Conservation (phyloP, 345 rosid genomes). For the Firmiana major region DNA sequence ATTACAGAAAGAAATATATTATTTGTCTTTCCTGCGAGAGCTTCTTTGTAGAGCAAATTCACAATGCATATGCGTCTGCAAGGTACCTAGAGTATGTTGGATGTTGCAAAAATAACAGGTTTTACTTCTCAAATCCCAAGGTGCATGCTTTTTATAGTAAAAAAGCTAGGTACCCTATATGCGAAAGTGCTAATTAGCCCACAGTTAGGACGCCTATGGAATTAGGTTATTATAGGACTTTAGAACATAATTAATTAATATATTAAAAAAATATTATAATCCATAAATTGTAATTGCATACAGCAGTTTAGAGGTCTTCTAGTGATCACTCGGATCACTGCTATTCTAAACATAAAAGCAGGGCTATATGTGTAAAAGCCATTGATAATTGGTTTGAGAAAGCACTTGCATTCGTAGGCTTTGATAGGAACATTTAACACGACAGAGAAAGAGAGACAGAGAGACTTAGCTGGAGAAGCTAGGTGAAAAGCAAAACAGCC, state of each 20-base stretch:
- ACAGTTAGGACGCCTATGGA: background rate
- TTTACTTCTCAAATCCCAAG: background rate
- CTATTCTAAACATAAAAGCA: background rate
- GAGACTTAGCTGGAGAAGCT: conserved; percentile 36
- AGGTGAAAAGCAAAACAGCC: conserved; percentile 40
- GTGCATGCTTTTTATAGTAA: background rate
- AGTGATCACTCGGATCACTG: background rate
- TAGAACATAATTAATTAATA: background rate
- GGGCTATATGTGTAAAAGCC: conserved; percentile 16
- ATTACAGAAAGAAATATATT: background rate
- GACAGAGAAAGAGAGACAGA: conserved; percentile 7
- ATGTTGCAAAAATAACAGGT: background rate
- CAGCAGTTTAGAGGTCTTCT: background rate
- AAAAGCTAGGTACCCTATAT: background rate
- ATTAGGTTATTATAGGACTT: background rate
- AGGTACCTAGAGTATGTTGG: background rate
- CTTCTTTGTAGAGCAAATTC: background rate
- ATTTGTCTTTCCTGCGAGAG: too few relatives aligned
- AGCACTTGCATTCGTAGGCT: conserved; percentile 25
- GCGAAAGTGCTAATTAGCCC: background rate
- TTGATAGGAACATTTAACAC: conserved; percentile 23
- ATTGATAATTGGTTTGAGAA: background rate
- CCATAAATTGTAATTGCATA: background rate
- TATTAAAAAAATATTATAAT: too few relatives aligned
- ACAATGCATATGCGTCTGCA: background rate